Percentiles rank a stretch among this genome's conserved stretches.
These are phyloP conservation scores for Thoreauomyces humboldtii DNA, from an alignment of 192 early-diverging fungal species.

Conservation along the genomic window DNA sequence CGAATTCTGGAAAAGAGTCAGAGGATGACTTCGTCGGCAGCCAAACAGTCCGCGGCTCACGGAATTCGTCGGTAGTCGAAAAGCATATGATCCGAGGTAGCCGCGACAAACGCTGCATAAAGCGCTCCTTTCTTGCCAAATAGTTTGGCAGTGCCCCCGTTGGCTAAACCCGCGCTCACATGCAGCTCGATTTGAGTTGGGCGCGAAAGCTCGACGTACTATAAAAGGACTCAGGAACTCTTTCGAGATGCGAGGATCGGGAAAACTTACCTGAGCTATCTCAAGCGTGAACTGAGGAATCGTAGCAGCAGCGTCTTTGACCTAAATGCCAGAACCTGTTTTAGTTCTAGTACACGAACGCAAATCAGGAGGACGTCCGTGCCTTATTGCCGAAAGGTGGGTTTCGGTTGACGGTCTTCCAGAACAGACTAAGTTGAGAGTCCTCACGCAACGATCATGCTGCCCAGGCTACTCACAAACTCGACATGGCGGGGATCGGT, in stretches of 20 bases:
- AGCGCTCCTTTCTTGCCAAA: slow-evolving; percentile 27
- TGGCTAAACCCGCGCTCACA: slow-evolving; percentile 24
- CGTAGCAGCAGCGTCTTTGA: no score
- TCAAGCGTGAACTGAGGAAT: slow-evolving; percentile 32
- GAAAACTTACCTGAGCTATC: slow-evolving; percentile 31
- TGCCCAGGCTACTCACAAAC: slow-evolving; percentile 20
- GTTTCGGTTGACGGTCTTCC: slow-evolving; percentile 47
- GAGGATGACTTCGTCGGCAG: no score
- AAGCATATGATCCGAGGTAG: slow-evolving; percentile 20
- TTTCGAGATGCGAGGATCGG: no score
- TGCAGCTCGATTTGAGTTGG: slow-evolving; percentile 35
- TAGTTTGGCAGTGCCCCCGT: slow-evolving; percentile 20
- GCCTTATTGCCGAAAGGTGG: slow-evolving; percentile 65
- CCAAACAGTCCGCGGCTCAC: no score
- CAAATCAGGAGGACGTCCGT: background rate
- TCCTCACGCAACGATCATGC: no score
- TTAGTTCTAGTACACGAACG: background rate
- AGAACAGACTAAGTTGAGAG: no score
- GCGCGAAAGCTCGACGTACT: slow-evolving; percentile 27
- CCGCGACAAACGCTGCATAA: slow-evolving; percentile 26
- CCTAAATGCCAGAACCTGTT: slow-evolving; percentile 31
- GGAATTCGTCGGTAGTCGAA: slow-evolving; percentile 36
- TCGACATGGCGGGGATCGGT: slow-evolving; percentile 52
- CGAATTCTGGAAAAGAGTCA: no score
- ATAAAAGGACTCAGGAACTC: background rate